Conservation (phyloP, 106 monocot species). For the Vanilla planifolia region DNA sequence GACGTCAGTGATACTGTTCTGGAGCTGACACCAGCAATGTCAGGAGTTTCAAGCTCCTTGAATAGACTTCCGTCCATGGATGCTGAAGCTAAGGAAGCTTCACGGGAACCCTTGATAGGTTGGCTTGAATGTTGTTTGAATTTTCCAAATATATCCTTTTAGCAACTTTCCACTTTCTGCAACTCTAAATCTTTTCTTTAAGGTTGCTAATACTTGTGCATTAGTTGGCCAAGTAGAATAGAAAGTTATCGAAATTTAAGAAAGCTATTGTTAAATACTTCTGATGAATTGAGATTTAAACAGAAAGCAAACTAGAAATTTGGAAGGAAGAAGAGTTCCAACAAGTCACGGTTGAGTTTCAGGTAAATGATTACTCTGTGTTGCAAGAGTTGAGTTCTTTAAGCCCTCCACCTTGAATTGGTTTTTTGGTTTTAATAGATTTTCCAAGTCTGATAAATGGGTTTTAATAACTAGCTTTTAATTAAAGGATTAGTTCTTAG, state of each 20-base stretch:
- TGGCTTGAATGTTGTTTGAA: constrained; percentile 4
- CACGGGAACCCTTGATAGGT: constrained; percentile 28
- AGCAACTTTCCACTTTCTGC: background rate
- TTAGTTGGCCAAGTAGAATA: background rate
- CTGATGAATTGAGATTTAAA: background rate
- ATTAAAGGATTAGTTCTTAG: no score
- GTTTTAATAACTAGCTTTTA: no score
- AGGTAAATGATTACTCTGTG: constrained; percentile 58
- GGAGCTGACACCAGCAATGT: constrained; percentile 13
- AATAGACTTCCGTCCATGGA: constrained; percentile 11
- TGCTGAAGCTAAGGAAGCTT: constrained; percentile 12
- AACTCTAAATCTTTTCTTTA: background rate
- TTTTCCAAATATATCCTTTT: background rate
- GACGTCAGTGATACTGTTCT: constrained; percentile 8
- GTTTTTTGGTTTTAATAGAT: no score
- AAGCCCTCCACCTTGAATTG: no score
- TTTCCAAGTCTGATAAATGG: no score
- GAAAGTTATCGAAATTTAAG: background rate
- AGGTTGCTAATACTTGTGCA: background rate
- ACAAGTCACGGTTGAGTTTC: constrained; percentile 84
- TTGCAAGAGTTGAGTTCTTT: no score
- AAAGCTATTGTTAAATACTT: background rate
- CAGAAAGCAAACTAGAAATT: constrained; percentile 24
- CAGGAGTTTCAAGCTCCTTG: constrained; percentile 14
- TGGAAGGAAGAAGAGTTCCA: constrained; percentile 61